Percentiles rank a stretch among this genome's conserved stretches.
phyloP scores from a whole-genome alignment of 768 basidiomycete species.

The Calocera cornea region DNA sequence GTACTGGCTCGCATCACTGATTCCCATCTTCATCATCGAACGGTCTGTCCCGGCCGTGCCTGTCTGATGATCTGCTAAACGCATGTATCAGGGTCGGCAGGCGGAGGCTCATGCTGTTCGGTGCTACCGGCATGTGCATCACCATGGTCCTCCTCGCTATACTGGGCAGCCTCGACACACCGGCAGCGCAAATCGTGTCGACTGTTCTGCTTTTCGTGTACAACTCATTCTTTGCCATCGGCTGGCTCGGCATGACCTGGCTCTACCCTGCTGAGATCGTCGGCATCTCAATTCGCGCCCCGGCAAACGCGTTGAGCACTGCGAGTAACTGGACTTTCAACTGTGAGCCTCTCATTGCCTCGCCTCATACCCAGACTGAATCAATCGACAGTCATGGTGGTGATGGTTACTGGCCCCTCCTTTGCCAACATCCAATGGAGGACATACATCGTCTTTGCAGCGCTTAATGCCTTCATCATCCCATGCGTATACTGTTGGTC shows the following conservation, averaged over 20 bases:
- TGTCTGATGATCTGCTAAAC: slow-evolving; percentile 8
- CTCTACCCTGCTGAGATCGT: slow-evolving; percentile 59
- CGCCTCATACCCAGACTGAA: background rate
- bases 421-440: slow-evolving; percentile 46
- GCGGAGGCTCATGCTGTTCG: slow-evolving; percentile 21
- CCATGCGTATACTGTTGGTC: slow-evolving; percentile 35
- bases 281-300: slow-evolving; percentile 45
- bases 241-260: slow-evolving; percentile 63
- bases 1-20: slow-evolving; percentile 19
- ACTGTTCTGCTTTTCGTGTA: slow-evolving; percentile 51
- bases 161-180: slow-evolving; percentile 38
- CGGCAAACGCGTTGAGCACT: slow-evolving; percentile 51
- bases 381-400: slow-evolving; percentile 29
- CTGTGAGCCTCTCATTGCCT: slow-evolving; percentile 4
- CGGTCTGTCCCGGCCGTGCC: background rate
- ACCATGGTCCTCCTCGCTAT: slow-evolving; percentile 50
- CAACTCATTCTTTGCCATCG: slow-evolving; percentile 56
- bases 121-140: slow-evolving; percentile 19
- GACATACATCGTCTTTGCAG: slow-evolving; percentile 50
- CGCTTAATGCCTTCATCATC: slow-evolving; percentile 42
- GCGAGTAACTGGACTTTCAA: slow-evolving; percentile 29
- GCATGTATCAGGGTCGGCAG: slow-evolving; percentile 18
- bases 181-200: slow-evolving; percentile 37
- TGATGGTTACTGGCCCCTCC: slow-evolving; percentile 48
- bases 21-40: slow-evolving; percentile 13